Evolutionary conservation across 2,329 filamentous ascomycete genomes (phyloP).

Genomic region (Piedraia hortae): DNA sequence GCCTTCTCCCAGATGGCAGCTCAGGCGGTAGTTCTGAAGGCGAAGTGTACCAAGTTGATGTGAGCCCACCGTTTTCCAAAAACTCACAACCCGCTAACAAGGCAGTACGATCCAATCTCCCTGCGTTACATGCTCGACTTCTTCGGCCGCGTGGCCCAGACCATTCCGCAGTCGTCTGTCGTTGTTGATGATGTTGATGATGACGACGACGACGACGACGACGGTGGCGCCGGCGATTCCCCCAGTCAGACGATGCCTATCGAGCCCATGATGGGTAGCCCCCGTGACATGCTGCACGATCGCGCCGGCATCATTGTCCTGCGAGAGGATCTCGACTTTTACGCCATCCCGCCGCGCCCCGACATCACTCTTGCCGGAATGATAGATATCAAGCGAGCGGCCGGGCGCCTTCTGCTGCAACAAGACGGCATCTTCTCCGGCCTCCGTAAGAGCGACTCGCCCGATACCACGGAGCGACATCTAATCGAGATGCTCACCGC

Average conservation of each 20-base stretch:
- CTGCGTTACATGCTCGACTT: constrained; percentile 99
- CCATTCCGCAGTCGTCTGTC: constrained; percentile 54
- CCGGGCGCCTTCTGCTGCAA: constrained; percentile 56
- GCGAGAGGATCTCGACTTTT: constrained; percentile 89
- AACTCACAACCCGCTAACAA: constrained; percentile 25
- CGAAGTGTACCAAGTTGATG: constrained; percentile 90
- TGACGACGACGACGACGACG: constrained; percentile 11
- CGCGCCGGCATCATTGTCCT: constrained; percentile 91
- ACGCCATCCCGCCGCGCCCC: constrained; percentile 64
- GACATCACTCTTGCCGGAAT: constrained; percentile 74
- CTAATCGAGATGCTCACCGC: constrained; percentile 98
- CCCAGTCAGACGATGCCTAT: constrained; percentile 33
- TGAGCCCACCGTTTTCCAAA: constrained; percentile 27
- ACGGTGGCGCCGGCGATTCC: constrained; percentile 25
- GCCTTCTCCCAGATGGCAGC: constrained; percentile 88
- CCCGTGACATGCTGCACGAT: constrained; percentile 55
- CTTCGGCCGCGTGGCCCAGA: constrained; percentile 84
- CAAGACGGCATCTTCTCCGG: constrained; percentile 94
- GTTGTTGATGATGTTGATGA: constrained; percentile 12
- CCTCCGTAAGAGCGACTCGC: constrained; percentile 78
- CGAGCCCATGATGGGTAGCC: constrained; percentile 35
- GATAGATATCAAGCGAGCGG: constrained; percentile 86
- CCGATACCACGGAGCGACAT: constrained; percentile 89
- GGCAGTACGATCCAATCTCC: constrained; percentile 82
- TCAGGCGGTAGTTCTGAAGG: constrained; percentile 80